A percentile compares a stretch with the other conserved stretches of the same genome.
Evolutionary conservation across 2,329 filamentous ascomycete genomes (phyloP).

Genomic region (Stachybotrys chartarum): DNA sequence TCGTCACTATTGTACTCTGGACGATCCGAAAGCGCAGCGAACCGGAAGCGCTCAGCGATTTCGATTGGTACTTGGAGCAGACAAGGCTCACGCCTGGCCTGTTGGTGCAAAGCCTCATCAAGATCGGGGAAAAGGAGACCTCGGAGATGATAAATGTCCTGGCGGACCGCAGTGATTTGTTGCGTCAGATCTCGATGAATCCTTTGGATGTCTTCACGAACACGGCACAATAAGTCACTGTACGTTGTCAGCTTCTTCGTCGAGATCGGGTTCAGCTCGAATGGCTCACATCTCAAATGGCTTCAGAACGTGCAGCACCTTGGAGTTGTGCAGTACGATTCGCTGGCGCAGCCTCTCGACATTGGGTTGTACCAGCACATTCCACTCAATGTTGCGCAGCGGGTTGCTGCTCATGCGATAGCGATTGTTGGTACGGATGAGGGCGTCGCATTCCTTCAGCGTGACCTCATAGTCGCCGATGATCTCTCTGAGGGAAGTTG

Average conservation of each 20-base stretch:
- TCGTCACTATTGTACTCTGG: conserved; percentile 11
- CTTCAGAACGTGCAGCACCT: conserved; percentile 23
- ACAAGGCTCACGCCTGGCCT: conserved; percentile 7
- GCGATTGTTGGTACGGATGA: conserved; percentile 20
- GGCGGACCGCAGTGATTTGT: conserved; percentile 13
- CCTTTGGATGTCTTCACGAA: conserved; percentile 17
- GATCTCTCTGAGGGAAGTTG: conserved; percentile 13
- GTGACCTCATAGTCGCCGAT: conserved; percentile 24
- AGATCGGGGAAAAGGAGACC: conserved; percentile 17
- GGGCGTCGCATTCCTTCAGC: conserved; percentile 20
- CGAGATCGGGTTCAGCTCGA: neutral
- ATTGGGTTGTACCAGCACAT: conserved; percentile 23
- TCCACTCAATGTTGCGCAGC: conserved; percentile 26
- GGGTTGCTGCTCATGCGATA: conserved; percentile 17
- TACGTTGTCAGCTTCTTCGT: neutral
- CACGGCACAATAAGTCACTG: conserved; percentile 24
- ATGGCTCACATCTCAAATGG: conserved; percentile 27
- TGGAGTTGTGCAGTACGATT: conserved; percentile 25
- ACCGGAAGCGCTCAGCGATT: conserved; percentile 15
- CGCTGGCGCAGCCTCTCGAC: conserved; percentile 22
- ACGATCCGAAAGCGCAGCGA: conserved; percentile 12
- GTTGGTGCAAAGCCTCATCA: conserved; percentile 13
- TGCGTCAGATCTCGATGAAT: conserved; percentile 16
- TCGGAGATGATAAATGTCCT: conserved; percentile 15
- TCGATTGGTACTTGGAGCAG: conserved; percentile 12